Evolutionary conservation across 176 grass and related monocot genomes (phyloP).

Genomic region (Phragmites australis): DNA sequence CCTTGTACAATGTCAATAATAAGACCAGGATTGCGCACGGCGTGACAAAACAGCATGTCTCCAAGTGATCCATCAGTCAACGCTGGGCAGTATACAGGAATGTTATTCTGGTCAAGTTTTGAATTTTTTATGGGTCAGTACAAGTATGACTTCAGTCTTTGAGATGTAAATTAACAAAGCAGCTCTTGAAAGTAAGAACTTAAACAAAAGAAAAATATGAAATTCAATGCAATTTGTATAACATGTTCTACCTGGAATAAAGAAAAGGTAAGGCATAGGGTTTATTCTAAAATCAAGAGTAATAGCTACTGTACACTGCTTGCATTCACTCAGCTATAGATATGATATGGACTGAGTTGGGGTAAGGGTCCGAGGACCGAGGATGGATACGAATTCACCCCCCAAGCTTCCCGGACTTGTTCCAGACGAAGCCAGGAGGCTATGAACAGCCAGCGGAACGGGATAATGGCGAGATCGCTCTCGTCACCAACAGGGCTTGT

Average conservation of each 20-base stretch:
- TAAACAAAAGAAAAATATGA: neutral
- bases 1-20: constrained; percentile 96
- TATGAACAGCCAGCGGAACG: too few species aligned
- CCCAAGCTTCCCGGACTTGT: too few species aligned
- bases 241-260: neutral
- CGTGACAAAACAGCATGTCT: constrained; percentile 93
- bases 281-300: neutral
- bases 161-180: neutral
- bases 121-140: constrained; percentile 36
- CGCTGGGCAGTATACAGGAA: constrained; percentile 84
- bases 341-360: too few species aligned
- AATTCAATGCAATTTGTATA: neutral
- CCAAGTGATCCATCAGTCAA: constrained; percentile 98
- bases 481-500: too few species aligned
- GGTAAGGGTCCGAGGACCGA: too few species aligned
- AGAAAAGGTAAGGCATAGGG: neutral
- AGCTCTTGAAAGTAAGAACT: neutral
- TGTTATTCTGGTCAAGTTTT: constrained; percentile 64
- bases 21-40: constrained; percentile 84
- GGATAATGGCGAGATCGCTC: too few species aligned
- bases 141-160: neutral
- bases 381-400: too few species aligned
- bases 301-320: neutral
- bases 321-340: neutral
- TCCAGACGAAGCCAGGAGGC: too few species aligned